phyloP scores from a whole-genome alignment of 2,329 filamentous ascomycete species.

The Penicillium brasilianum region DNA sequence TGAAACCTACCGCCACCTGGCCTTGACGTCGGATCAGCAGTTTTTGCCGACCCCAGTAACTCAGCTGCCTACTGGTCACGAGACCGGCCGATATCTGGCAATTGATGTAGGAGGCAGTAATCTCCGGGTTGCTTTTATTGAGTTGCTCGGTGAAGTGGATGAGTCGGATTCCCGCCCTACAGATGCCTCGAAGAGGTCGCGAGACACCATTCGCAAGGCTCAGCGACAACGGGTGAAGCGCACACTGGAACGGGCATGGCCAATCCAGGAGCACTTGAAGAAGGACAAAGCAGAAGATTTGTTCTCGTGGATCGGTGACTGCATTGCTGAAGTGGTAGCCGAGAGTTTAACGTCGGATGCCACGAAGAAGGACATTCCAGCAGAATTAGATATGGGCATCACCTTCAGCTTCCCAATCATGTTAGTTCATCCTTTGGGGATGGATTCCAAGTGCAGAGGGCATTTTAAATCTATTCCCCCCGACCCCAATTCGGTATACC shows the following conservation, averaged over 20 bases:
- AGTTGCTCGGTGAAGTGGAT: slow-evolving; percentile 53
- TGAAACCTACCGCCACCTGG: slow-evolving; percentile 50
- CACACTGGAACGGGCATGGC: slow-evolving; percentile 58
- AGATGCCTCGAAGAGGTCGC: slow-evolving; percentile 45
- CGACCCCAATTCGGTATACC: background rate
- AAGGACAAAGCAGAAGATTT: slow-evolving; percentile 73
- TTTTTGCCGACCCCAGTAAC: slow-evolving; percentile 56
- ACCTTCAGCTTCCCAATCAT: slow-evolving; percentile 58
- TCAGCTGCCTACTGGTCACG: slow-evolving; percentile 55
- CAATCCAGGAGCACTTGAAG: slow-evolving; percentile 60
- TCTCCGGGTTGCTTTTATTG: slow-evolving; percentile 61
- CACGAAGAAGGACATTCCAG: slow-evolving; percentile 46
- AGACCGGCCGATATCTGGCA: slow-evolving; percentile 60
- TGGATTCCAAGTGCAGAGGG: background rate
- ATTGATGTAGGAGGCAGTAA: slow-evolving; percentile 64
- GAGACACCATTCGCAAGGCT: slow-evolving; percentile 52
- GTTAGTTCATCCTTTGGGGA: slow-evolving; percentile 40
- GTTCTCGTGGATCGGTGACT: slow-evolving; percentile 80
- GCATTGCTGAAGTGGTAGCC: slow-evolving; percentile 73
- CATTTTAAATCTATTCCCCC: background rate
- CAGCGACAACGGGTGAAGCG: slow-evolving; percentile 53
- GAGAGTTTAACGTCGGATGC: slow-evolving; percentile 53
- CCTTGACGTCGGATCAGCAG: slow-evolving; percentile 52
- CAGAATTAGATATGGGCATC: slow-evolving; percentile 56
- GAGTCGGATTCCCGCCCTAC: slow-evolving; percentile 41